A percentile compares a stretch with the other conserved stretches of the same genome.
Conservation (phyloP, 192 early-diverging fungal genomes). For the Chytriomyces confervae region DNA sequence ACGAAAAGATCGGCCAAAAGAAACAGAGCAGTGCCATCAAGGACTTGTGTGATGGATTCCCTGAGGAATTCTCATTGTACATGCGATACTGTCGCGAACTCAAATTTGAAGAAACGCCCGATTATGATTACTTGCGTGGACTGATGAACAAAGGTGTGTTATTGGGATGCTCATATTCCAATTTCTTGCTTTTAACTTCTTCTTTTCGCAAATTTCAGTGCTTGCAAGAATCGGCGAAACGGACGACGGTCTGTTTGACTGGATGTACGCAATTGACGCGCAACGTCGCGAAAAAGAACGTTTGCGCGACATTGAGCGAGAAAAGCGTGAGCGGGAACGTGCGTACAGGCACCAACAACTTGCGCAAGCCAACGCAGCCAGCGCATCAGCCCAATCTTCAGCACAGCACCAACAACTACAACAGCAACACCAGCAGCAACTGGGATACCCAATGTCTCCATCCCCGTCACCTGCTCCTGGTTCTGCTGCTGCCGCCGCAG, state of each 20-base stretch:
- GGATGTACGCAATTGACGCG: slow-evolving; percentile 75
- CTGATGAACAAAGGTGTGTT: slow-evolving; percentile 79
- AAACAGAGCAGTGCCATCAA: slow-evolving; percentile 90
- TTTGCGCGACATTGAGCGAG: slow-evolving; percentile 50
- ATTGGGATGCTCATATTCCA: slow-evolving; percentile 90
- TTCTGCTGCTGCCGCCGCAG: neutral
- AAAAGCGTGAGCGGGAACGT: slow-evolving; percentile 45
- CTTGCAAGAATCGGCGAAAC: slow-evolving; percentile 64
- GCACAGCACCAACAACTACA: neutral
- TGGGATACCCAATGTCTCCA: slow-evolving; percentile 17
- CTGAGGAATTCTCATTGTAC: slow-evolving; percentile 91
- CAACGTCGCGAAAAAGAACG: slow-evolving; percentile 57
- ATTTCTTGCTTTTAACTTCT: slow-evolving; percentile 45
- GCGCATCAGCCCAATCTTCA: neutral
- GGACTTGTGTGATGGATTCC: slow-evolving; percentile 91
- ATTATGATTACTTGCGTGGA: slow-evolving; percentile 91
- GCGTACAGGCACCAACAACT: slow-evolving; percentile 33
- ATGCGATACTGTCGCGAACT: slow-evolving; percentile 89
- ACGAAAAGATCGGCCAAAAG: slow-evolving; percentile 99
- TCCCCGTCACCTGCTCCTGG: slow-evolving; percentile 4
- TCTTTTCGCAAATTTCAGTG: slow-evolving; percentile 27
- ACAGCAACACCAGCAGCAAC: neutral
- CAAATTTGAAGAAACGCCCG: slow-evolving; percentile 94
- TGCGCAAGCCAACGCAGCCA: neutral
- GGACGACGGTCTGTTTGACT: slow-evolving; percentile 96